phyloP scores from a whole-genome alignment of 106 monocot species.

The Chionographis japonica region DNA sequence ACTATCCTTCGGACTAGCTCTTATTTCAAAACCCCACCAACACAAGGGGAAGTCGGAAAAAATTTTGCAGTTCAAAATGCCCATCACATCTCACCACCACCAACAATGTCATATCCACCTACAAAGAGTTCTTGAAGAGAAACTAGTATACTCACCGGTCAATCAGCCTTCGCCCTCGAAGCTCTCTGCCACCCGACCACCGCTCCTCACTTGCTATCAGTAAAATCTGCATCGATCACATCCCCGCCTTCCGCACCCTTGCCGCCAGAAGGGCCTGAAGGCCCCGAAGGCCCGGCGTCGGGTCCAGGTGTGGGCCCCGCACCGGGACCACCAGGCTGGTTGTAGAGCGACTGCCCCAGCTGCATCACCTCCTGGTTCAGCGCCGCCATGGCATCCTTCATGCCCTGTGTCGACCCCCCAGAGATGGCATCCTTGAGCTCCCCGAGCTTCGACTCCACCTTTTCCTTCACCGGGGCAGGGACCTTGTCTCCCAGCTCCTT shows the following conservation, averaged over 20 bases:
- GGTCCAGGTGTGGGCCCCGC: not conserved
- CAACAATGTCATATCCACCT: not conserved
- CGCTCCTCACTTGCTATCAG: conserved; percentile 43
- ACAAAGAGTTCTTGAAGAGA: not conserved
- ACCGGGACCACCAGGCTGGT: conserved; percentile 18
- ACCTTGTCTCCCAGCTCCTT: conserved; percentile 49
- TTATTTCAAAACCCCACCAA: too few species aligned
- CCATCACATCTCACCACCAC: not conserved
- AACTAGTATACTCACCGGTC: not conserved
- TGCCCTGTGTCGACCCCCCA: conserved; percentile 17
- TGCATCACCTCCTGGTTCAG: conserved; percentile 42
- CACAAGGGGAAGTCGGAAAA: too few species aligned
- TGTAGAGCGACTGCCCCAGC: conserved; percentile 37
- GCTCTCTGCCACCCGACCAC: too few species aligned
- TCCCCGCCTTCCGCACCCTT: conserved; percentile 15
- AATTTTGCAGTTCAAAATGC: too few species aligned
- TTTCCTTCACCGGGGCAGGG: conserved; percentile 27
- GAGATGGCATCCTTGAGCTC: conserved; percentile 21
- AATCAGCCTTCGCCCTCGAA: not conserved
- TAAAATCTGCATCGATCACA: conserved; percentile 66
- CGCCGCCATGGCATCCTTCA: conserved; percentile 35
- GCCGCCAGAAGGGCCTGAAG: conserved; percentile 4
- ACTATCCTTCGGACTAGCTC: too few species aligned
- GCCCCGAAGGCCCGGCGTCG: not conserved
- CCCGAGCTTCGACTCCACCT: conserved; percentile 32